These are phyloP conservation scores for Fistulinella staudtii DNA, from an alignment of 1,284 basidiomycete species.

Conservation along the genomic window DNA sequence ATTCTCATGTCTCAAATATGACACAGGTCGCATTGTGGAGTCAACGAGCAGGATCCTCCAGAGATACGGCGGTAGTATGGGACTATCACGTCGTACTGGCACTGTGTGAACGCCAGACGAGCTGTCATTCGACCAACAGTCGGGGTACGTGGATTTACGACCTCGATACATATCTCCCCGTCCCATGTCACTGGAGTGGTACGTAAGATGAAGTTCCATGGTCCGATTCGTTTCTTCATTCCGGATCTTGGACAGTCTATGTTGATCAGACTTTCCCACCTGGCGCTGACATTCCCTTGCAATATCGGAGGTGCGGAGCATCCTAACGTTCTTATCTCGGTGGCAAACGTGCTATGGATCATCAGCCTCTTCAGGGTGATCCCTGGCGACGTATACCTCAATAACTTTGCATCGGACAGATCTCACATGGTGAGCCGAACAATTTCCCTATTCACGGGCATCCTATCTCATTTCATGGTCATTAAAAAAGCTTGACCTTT, in stretches of 20 bases:
- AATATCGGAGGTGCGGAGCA: conserved; percentile 46
- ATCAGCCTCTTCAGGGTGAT: conserved; percentile 53
- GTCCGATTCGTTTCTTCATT: conserved; percentile 8
- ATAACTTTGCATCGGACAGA: conserved; percentile 70
- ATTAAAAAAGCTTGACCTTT: conserved; percentile 11
- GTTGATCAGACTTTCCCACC: conserved; percentile 49
- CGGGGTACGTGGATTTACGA: conserved; percentile 57
- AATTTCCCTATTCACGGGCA: conserved; percentile 9
- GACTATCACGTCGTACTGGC: conserved; percentile 72
- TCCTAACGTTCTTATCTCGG: conserved; percentile 7
- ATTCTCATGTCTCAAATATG: conserved; percentile 5
- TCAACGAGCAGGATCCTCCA: conserved; percentile 45
- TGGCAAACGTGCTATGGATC: conserved; percentile 2
- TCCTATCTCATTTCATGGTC: not conserved
- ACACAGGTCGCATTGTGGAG: conserved; percentile 61
- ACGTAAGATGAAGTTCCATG: conserved; percentile 15
- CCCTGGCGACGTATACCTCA: conserved; percentile 46
- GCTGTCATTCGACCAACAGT: conserved; percentile 3
- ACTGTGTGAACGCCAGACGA: conserved; percentile 35
- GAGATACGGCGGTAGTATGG: conserved; percentile 53
- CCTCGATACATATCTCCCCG: conserved; percentile 49
- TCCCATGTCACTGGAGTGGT: conserved; percentile 52
- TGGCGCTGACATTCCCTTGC: conserved; percentile 28
- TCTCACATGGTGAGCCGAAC: conserved; percentile 62
- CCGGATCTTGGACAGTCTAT: conserved; percentile 45